Base-by-base conservation (phyloP, 768 basidiomycete species). In the Suillus spraguei region DNA sequence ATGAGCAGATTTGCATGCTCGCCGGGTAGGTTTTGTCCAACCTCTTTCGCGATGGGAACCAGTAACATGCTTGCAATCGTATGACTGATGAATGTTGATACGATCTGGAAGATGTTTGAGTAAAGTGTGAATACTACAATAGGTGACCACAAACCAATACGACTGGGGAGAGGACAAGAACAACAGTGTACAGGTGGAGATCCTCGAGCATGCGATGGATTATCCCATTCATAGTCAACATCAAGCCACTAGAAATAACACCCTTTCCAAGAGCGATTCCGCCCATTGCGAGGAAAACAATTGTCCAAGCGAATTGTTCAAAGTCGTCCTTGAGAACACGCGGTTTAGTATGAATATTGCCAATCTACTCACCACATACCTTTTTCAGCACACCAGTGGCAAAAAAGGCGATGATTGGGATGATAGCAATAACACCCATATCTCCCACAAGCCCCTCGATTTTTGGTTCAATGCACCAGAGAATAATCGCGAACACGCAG, bases 221-320 rank as follows among this genome's bases (percentile, higher is more conserved):
- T 53, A 83, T 71, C 4, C 70, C 74, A 69, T 94, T 92, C 78
- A 97, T 83, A 55, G 91, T 85, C 20, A 88, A 85, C 42, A 99
- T 81, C 32, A 99, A 81, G 0, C 97, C 97, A 60, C 94, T 95
- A 6, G 92, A 88, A 47, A 85, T 83, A 17, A 99, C 97, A 6
- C 95, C 96, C 69, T 97, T 91, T 61, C 97, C 97, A 4, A 99
- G 85, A 0, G 95, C 94, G 59, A 98, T 96, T 44, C 97, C 97
- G 28, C 97, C 97, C 97, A 98, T 99, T 5, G 95, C 94, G 63
- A 97, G 83, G 78, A 97, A 97, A 33, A 98, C 94, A 61, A 97
- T 94, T 8, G 90, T 90, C 95, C 95, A 97, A 63, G 91, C 83
- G 75, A 95, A 94, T 70, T 94, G 92, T 71, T 97, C 94, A 74